Percentiles rank a stretch among this genome's conserved stretches.
These are phyloP conservation scores for Penicillium polonicum DNA, from an alignment of 2,329 filamentous ascomycete genomes.

Conservation along the genomic window DNA sequence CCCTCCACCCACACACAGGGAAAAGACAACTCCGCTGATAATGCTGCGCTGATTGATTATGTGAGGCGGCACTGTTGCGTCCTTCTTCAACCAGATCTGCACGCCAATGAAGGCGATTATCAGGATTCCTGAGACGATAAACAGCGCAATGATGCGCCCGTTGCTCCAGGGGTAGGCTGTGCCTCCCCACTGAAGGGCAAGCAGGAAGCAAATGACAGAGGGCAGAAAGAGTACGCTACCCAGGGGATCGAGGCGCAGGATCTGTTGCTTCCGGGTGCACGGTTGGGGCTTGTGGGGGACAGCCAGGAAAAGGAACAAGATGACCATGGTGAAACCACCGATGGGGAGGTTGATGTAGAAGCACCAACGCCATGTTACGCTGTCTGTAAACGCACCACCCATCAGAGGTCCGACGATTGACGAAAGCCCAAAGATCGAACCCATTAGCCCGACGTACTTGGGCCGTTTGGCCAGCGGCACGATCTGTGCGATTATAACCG, in stretches of 20 bases:
- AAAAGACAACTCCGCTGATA: slow-evolving; percentile 32
- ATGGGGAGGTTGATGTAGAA: slow-evolving; percentile 49
- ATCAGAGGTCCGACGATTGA: slow-evolving; percentile 43
- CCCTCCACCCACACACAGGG: slow-evolving; percentile 38
- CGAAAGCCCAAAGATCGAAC: slow-evolving; percentile 58
- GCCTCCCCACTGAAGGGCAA: slow-evolving; percentile 28
- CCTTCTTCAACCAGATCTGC: slow-evolving; percentile 50
- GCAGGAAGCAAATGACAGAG: slow-evolving; percentile 22
- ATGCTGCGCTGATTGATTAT: slow-evolving; percentile 50
- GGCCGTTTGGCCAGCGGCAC: slow-evolving; percentile 56
- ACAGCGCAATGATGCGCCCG: slow-evolving; percentile 24
- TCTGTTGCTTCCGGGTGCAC: slow-evolving; percentile 39
- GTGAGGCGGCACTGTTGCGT: slow-evolving; percentile 51
- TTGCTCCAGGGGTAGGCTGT: slow-evolving; percentile 23
- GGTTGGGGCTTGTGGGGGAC: not conserved
- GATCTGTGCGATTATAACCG: slow-evolving; percentile 28
- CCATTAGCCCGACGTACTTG: slow-evolving; percentile 47
- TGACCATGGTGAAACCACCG: slow-evolving; percentile 42
- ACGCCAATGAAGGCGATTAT: slow-evolving; percentile 44
- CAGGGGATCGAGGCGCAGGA: slow-evolving; percentile 41
- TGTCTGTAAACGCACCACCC: slow-evolving; percentile 46
- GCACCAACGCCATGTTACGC: slow-evolving; percentile 40
- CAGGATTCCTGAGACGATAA: slow-evolving; percentile 28
- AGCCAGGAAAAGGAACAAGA: slow-evolving; percentile 49
- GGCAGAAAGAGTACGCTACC: slow-evolving; percentile 35